Base-by-base conservation (phyloP, 2,329 filamentous ascomycete species). In the Cytospora schulzeri region DNA sequence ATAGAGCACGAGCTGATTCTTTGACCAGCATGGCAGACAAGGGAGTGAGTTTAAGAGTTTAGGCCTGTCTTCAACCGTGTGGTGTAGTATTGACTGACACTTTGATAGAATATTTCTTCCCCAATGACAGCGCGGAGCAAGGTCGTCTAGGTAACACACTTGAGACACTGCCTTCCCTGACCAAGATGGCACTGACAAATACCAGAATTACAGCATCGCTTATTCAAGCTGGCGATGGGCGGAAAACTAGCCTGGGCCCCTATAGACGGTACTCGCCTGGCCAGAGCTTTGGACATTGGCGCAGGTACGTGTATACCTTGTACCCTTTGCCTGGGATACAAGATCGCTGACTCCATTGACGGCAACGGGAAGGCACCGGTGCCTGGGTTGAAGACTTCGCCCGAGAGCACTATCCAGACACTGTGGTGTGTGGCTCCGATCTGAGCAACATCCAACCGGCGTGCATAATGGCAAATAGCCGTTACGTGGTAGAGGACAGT, bases 321-420 rank as follows among this genome's bases (percentile, higher is more conserved):
- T 6, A n/a, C 15, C 9, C 11, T 48, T 4, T 22, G 9, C n/a
- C 24, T 11, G 14, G n/a, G 45, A 22, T 22, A 48, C 19, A 48
- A 24, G n/a, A 48, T 24, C 9, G 45, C 45, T 48, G n/a, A 48
- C 45, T 48, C 45, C 45, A 48, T 48, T 12, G 8, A 66, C 75
- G 60, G 81, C 80, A 35, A 84, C 81, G 0, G 45, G n/a, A 48
- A 48, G 82, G 83, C 68, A 83, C 83, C 52, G 82, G 82, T 50
- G 85, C 85, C 73, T 91, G 88, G 88, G 86, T 87, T 12, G 86
- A 91, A 64, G 85, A 89, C 70, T 83, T 91, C 78, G 87, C 85
- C 69, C 19, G n/a, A 22, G 84, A 87, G 69, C 70, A 78, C 54
- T 89, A 88, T 65, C 87, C 87, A 15, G 71, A 80, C 2, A 77